Percentiles rank a stretch among this genome's conserved stretches.
Conservation (phyloP, 139 green algal genomes). For the Ulvella scutata region DNA sequence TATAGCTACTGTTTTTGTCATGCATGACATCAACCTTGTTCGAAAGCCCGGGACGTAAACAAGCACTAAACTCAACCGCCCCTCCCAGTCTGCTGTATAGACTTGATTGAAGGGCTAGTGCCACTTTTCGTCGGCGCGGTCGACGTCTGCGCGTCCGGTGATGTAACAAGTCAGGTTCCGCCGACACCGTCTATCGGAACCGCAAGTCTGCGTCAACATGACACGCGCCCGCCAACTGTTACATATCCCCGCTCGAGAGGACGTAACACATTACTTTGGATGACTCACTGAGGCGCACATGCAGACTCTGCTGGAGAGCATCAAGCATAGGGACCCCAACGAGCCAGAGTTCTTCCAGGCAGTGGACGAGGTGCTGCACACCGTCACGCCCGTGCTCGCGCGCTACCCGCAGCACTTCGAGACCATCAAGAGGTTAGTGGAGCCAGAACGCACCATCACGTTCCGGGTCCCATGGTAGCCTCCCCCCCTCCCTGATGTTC, state of each 20-base stretch:
- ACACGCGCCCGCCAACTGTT: neutral
- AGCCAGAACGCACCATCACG: conserved; percentile 41
- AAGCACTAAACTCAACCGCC: no score
- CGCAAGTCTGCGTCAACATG: neutral
- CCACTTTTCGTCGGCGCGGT: neutral
- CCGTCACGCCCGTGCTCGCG: conserved; percentile 39
- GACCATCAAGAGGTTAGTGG: conserved; percentile 23
- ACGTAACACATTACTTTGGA: neutral
- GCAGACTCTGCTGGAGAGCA: conserved; percentile 19
- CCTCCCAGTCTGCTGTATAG: no score
- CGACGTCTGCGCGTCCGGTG: no score
- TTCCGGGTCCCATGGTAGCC: conserved; percentile 54
- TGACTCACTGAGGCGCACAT: neutral
- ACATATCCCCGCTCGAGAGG: neutral
- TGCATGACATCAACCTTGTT: no score
- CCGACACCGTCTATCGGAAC: neutral
- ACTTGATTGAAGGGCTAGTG: neutral
- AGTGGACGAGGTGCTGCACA: conserved; percentile 27
- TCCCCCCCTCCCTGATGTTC: neutral
- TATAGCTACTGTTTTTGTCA: no score
- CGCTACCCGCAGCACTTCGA: conserved; percentile 28
- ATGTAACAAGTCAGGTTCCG: no score
- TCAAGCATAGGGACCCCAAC: conserved; percentile 29
- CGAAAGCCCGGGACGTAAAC: no score
- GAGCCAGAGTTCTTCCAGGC: conserved; percentile 52